Base-by-base conservation (phyloP, 202 grass and related monocot genomes). In the Carex sylvatica region DNA sequence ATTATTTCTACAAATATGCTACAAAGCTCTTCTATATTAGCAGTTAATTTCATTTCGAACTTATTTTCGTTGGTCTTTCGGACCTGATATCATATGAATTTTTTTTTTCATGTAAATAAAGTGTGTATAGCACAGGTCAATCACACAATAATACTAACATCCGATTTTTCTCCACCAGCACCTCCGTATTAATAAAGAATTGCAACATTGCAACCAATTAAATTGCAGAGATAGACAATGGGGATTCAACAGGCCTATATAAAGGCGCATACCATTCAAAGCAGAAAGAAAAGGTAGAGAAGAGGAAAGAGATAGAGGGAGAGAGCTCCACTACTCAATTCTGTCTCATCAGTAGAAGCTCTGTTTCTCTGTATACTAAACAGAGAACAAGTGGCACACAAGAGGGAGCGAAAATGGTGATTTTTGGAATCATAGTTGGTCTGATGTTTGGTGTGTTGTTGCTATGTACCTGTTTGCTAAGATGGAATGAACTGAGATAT, bases 401-500 rank as follows among this genome's bases (percentile, higher is more conserved):
- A 68, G 2, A 31, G 19, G n/a, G 19, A 28, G 77, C 1, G 40
- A 87, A 61, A 46, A 90, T 88, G 91, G 84, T 85, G 78, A 13
- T 88, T 83, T 65, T 97, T 19, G 5, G 83, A 0, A 59, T 53
- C 53, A 82, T 74, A 9, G 2, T 90, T 9, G 81, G 24, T 5
- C 55, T 80, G 4, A 76, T 76, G 0, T 54, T 89, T 13, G 75
- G 54, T 10, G 20, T 78, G 20, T 65, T 90, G 56, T 0, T 92
- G 68, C 53, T 79, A 11, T 92, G 89, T 87, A 85, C 89, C 86
- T 63, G 90, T 65, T 62, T 97, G 53, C 86, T 97, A 75, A 83
- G 91, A 83, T 94, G 94, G 94, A 97, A 97, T 73, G 89, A 90
- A 84, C 51, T 97, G 30, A 85, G 94, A 18, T 97, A 92, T 80